A percentile compares a stretch with the other conserved stretches of the same genome.
Evolutionary conservation across 2,329 filamentous ascomycete species (phyloP).

Genomic region (Bipolaris cookei): DNA sequence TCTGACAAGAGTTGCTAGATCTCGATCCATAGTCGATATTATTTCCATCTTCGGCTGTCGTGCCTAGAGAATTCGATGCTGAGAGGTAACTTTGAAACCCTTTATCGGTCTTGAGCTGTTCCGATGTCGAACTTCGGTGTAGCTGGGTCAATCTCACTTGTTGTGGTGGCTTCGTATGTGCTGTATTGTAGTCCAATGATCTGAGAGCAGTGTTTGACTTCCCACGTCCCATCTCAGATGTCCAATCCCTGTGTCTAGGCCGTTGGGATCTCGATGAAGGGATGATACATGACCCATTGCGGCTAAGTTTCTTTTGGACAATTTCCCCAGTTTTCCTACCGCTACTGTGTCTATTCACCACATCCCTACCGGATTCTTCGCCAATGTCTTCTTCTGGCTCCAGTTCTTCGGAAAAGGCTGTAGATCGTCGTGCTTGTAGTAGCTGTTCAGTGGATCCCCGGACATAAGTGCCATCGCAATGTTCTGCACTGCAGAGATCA

Average conservation of each 20-base stretch:
- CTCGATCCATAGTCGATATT: neutral
- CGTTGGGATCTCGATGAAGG: conserved; percentile 3
- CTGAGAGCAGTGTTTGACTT: conserved; percentile 11
- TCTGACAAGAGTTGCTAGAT: conserved; percentile 2
- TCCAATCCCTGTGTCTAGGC: neutral
- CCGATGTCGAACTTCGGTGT: neutral
- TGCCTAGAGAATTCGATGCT: neutral
- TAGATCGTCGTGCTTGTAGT: conserved; percentile 11
- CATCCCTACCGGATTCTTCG: neutral
- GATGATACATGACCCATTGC: neutral
- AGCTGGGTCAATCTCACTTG: neutral
- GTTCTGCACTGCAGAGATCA: conserved; percentile 6
- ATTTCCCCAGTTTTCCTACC: conserved; percentile 5
- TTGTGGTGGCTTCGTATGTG: conserved; percentile 6
- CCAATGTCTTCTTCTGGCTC: neutral
- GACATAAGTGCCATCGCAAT: conserved; percentile 4
- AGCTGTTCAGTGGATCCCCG: conserved; percentile 6
- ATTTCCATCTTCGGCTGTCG: neutral
- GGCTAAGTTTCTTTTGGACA: conserved; percentile 3
- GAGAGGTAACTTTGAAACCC: neutral
- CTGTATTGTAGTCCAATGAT: conserved; percentile 3
- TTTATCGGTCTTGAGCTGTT: neutral
- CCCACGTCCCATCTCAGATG: conserved; percentile 2
- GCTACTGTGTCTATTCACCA: neutral
- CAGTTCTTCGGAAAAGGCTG: conserved; percentile 10